Evolutionary conservation across 1,284 basidiomycete genomes (phyloP).

Genomic region (Rhodotorula sp.): DNA sequence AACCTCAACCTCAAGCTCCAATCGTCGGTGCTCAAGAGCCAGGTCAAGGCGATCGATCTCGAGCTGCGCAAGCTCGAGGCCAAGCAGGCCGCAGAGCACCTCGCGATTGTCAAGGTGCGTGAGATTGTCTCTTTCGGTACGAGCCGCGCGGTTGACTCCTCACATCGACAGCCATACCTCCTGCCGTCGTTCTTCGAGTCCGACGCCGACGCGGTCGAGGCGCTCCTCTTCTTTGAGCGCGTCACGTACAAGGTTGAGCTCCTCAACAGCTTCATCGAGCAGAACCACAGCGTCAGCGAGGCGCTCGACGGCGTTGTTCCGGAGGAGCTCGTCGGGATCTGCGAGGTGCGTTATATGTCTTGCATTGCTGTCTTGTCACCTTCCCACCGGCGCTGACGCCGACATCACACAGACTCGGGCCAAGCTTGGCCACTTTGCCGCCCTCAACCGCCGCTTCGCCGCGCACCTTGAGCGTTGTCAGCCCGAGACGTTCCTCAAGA

Average conservation of each 20-base stretch:
- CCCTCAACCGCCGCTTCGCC: constrained; percentile 81
- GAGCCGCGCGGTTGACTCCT: neutral
- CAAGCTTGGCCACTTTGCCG: constrained; percentile 73
- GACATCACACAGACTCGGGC: constrained; percentile 65
- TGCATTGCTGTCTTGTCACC: neutral
- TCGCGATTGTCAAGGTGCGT: constrained; percentile 58
- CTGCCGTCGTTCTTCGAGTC: constrained; percentile 77
- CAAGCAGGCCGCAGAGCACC: constrained; percentile 72
- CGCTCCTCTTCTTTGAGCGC: constrained; percentile 87
- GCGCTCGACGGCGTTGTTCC: constrained; percentile 75
- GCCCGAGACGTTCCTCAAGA: constrained; percentile 76
- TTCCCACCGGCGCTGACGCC: neutral
- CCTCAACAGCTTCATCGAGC: constrained; percentile 75
- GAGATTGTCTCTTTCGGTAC: constrained; percentile 23
- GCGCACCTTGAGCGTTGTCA: constrained; percentile 75
- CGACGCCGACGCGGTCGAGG: constrained; percentile 80
- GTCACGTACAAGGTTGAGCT: constrained; percentile 80
- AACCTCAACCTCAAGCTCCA: constrained; percentile 90
- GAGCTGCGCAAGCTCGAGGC: constrained; percentile 82
- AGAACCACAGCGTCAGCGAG: constrained; percentile 77
- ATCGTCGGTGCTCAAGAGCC: constrained; percentile 81
- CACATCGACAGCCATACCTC: constrained; percentile 66
- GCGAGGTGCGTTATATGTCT: constrained; percentile 64
- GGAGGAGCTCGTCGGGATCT: constrained; percentile 79
- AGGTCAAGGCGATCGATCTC: constrained; percentile 80